Base-by-base conservation (phyloP, 805 yeast species). In the Huiozyma naganishii region DNA sequence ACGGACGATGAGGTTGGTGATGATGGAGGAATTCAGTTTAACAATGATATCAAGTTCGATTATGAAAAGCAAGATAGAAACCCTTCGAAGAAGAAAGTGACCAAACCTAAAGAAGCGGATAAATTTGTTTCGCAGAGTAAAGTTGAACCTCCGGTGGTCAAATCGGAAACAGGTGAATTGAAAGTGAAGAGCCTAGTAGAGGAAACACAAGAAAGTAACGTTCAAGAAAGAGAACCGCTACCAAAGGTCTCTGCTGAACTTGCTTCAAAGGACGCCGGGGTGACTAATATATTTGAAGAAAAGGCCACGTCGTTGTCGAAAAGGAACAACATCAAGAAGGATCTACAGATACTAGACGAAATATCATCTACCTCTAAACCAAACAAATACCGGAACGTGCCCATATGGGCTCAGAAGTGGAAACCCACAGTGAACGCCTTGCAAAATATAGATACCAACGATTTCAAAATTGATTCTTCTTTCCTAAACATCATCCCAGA, bases 351-450 rank as follows among this genome's bases (percentile, higher is more conserved):
- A 11, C 52, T 61, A 37, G 58, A 49, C 40, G 62, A 54, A 41
- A 55, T 54, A 13, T 52, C 59, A 13, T 51, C 63, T 2, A 45
- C 53, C 11, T 55, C 64, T 3, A 79, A 80, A 61, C 89, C 92
- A 1, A 73, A 62, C 44, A 65, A 83, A 51, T 83, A 83, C 59
- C 62, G 62, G 10, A 68, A 65, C 39, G 83, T 83, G 4, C 95
- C 95, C 5, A 69, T 77, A 5, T 88, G 95, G 95, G 95, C 95
- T 0, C 80, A 72, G 49, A 81, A 78, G 53, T 85, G 83, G 79
- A 64, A 71, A 39, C 80, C 81, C 0, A 57, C 64, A 5, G 54
- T 58, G 8, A 62, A 58, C 39, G 62, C 60, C n/a, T 42, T 55
- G 36, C 62, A 59, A 45, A 52, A 51, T 43, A 56, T 60, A 29